Evolutionary conservation across 371 early-diverging fungal genomes (phyloP), one percentile per base, ranked within the genome.

Genomic region (Actinomucor elegans): DNA sequence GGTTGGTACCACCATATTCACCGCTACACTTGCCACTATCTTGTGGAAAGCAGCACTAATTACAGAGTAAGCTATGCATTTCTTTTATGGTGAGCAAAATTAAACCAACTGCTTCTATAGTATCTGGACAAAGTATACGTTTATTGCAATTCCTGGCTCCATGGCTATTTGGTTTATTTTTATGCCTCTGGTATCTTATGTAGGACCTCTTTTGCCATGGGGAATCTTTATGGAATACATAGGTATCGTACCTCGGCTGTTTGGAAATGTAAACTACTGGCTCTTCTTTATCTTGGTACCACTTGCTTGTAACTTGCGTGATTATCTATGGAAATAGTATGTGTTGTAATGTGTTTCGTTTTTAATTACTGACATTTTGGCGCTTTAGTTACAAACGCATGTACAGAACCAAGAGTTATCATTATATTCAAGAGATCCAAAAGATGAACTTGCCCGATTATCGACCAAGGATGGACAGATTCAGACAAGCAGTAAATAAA

Each of bases 401-500:
- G 58, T 59, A 61, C 17, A 27, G 62, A 36, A 45, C 89, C 6
- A 58, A 81, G 45, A 81, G 89, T 12, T 96, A 96, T 75, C 98
- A 97, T 69, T 89, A 92, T 54, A 89, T 96, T 33, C 98, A 97
- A 73, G 98, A 97, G 71, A 96, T 97, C 46, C 94, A 96, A 71
- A 96, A 98, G 71, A 90, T 86, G 83, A 94, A 97, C 74, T 88
- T 96, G 35, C 96, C 96, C 10, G 97, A 97, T 59, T 93, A 94
- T 68, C 84, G 96, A 32, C 97, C 98, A 17, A 79, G 96, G 20
- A 92, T 94, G 94, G 95, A 98, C 63, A 80, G 93, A 52, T 98
- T 98, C 88, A 84, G 91, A 48, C 94, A 94, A 73, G 96, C 96
- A 3, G 96, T 97, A 11, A 91, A 94, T 79, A 97, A 96, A 75